phyloP scores from a whole-genome alignment of 257 asterid species.

The Nicotiana otophora region DNA sequence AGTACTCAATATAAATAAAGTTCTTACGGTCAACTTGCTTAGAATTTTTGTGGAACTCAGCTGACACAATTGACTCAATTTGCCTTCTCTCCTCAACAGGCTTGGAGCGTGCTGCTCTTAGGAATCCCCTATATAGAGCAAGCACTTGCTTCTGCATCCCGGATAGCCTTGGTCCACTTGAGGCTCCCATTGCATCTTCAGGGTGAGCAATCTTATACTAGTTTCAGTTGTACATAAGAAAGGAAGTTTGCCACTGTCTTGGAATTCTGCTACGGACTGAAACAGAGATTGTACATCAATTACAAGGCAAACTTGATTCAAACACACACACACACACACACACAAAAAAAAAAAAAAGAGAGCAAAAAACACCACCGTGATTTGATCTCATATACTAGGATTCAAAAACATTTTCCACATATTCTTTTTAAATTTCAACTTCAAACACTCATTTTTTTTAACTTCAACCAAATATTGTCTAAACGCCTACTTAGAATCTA shows the following conservation, averaged over 20 bases:
- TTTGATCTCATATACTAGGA: not conserved
- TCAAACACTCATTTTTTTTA: too few species aligned
- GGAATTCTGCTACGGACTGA: not conserved
- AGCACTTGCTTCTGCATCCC: conserved; percentile 95
- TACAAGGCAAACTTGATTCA: not conserved
- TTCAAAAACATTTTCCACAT: too few species aligned
- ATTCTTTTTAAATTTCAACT: too few species aligned
- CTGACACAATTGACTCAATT: conserved; percentile 59
- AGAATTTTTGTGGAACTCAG: conserved; percentile 64
- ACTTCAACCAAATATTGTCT: too few species aligned
- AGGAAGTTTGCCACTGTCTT: not conserved
- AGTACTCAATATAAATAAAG: conserved; percentile 70
- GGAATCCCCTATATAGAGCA: conserved; percentile 69
- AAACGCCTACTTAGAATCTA: not conserved
- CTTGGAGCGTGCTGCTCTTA: conserved; percentile 74
- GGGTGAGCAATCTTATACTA: not conserved
- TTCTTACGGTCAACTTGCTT: conserved; percentile 68
- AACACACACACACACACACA: not conserved
- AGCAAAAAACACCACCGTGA: not conserved
- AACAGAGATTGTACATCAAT: not conserved
- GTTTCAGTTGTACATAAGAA: not conserved
- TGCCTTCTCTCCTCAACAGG: conserved; percentile 58
- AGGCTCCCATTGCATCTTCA: conserved; percentile 40
- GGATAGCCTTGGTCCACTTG: conserved; percentile 61
- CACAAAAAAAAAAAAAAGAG: too few species aligned